Percentiles rank a stretch among this genome's conserved stretches.
Conservation (phyloP, 176 grass and related monocot species). For the Pharus latifolius region DNA sequence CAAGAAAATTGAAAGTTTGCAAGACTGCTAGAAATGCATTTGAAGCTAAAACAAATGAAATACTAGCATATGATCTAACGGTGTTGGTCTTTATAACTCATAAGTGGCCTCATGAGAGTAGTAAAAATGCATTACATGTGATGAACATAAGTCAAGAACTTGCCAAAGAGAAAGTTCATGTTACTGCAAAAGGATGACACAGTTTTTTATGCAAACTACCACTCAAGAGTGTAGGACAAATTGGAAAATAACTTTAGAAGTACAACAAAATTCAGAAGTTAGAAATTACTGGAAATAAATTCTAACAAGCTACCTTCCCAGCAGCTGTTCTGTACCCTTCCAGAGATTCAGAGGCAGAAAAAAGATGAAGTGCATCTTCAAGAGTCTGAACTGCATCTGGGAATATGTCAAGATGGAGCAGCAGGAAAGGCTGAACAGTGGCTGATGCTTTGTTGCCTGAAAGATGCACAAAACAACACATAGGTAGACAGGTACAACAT, state of each 20-base stretch:
- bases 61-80: no score
- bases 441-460: constrained; percentile 82
- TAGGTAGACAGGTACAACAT: constrained; percentile 14
- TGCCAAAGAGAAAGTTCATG: no score
- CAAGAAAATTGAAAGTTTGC: neutral
- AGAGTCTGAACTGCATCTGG: constrained; percentile 65
- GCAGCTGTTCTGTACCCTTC: constrained; percentile 88
- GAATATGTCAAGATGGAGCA: constrained; percentile 97
- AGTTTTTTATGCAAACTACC: neutral
- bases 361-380: constrained; percentile 67
- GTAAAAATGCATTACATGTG: neutral
- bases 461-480: neutral
- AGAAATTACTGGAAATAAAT: constrained; percentile 5
- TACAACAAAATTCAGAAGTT: neutral
- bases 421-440: constrained; percentile 77
- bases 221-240: neutral
- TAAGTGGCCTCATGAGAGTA: neutral
- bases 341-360: constrained; percentile 68
- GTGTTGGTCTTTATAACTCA: neutral
- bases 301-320: constrained; percentile 58
- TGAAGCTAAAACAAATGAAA: neutral
- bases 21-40: neutral
- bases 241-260: neutral
- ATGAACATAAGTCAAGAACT: no score
- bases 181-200: neutral